phyloP scores from a whole-genome alignment of 139 green algal genomes.

The Chlorella sorokiniana region DNA sequence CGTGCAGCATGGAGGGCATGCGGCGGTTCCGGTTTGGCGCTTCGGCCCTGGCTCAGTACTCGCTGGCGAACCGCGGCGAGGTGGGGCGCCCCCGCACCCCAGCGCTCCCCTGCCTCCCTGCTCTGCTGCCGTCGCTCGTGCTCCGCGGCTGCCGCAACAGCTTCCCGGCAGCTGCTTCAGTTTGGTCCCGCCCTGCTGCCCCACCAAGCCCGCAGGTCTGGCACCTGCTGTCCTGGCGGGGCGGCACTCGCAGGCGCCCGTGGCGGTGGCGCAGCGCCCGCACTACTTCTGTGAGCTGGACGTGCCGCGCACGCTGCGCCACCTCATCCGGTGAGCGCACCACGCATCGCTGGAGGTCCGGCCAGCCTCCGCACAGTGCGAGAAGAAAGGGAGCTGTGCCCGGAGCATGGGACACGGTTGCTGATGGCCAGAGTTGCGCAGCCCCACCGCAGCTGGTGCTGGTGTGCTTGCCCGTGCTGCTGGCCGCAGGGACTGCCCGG shows the following conservation, averaged over 20 bases:
- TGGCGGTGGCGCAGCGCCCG: conserved; percentile 70
- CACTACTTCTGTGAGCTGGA: conserved; percentile 85
- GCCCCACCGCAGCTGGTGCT: no score
- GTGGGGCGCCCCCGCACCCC: conserved; percentile 16
- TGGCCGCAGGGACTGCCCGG: conserved; percentile 19
- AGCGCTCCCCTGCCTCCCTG: neutral
- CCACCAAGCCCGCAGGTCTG: conserved; percentile 69
- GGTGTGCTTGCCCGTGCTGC: neutral
- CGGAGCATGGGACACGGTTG: no score
- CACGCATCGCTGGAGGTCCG: neutral
- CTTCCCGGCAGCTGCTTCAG: no score
- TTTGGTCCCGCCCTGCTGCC: no score
- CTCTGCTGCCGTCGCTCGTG: no score
- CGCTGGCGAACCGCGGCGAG: conserved; percentile 60
- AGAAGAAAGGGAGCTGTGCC: no score
- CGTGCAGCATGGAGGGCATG: conserved; percentile 53
- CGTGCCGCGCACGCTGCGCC: conserved; percentile 42
- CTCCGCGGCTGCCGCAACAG: no score
- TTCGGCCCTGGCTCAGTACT: conserved; percentile 62
- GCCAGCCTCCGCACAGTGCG: no score
- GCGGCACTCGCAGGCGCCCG: conserved; percentile 73
- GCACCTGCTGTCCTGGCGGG: conserved; percentile 71
- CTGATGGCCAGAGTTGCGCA: no score
- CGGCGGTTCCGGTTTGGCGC: conserved; percentile 65
- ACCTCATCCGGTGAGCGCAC: conserved; percentile 21